phyloP scores from a whole-genome alignment of 495 filamentous ascomycete species.

The Entonaema liquescens region DNA sequence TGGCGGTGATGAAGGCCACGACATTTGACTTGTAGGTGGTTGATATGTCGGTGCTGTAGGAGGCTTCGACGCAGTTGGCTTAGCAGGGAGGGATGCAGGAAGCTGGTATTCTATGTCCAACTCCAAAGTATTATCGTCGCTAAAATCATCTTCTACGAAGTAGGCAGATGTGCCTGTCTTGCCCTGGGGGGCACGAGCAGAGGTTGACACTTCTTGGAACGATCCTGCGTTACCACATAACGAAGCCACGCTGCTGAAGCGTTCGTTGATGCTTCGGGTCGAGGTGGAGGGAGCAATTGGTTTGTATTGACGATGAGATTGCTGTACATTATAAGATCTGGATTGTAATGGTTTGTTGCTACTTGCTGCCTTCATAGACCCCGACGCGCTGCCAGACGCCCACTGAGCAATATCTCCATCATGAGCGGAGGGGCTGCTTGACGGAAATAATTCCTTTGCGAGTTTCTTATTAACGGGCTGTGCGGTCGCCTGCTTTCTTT shows the following conservation, averaged over 20 bases:
- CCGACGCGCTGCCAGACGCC: slow-evolving; percentile 37
- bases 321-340: slow-evolving; percentile 33
- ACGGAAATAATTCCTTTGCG: slow-evolving; percentile 58
- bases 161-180: slow-evolving; percentile 49
- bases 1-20: slow-evolving; percentile 48
- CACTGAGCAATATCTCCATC: slow-evolving; percentile 47
- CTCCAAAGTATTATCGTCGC: slow-evolving; percentile 72
- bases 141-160: slow-evolving; percentile 72
- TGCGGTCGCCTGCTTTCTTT: slow-evolving; percentile 44
- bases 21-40: slow-evolving; percentile 45
- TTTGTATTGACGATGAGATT: slow-evolving; percentile 23
- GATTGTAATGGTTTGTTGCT: slow-evolving; percentile 25
- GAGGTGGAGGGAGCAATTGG: slow-evolving; percentile 15
- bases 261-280: slow-evolving; percentile 9
- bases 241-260: slow-evolving; percentile 48
- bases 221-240: slow-evolving; percentile 52
- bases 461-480: slow-evolving; percentile 41
- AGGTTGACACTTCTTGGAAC: slow-evolving; percentile 51
- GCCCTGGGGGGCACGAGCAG: slow-evolving; percentile 21
- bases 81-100: slow-evolving; percentile 54
- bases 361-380: slow-evolving; percentile 30
- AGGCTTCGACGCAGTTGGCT: slow-evolving; percentile 41
- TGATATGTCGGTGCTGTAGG: slow-evolving; percentile 42
- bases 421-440: slow-evolving; percentile 55
- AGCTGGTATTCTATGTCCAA: slow-evolving; percentile 68